Base-by-base conservation (phyloP, 208 protist species). In the Leishmania major region DNA sequence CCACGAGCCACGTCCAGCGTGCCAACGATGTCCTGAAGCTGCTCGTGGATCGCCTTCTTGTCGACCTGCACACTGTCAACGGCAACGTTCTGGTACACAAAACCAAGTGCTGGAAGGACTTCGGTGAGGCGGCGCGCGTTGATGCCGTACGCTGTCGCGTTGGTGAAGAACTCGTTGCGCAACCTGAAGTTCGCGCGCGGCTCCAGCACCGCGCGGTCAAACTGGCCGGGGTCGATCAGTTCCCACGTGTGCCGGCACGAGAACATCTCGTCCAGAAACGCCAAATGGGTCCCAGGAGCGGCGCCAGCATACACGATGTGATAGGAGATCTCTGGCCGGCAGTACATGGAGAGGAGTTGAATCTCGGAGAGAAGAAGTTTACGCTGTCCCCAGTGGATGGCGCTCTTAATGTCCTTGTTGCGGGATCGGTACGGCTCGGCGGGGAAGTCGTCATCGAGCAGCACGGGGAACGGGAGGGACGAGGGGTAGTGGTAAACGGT, bases 321-420 rank as follows among this genome's bases (percentile, higher is more conserved):
- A 81, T 97, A 98, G 3, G 93, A 89, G 64, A 89, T 87, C 35
- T 88, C 90, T 28, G 88, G 90, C 62, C 81, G 80, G 53, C 88
- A 88, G 90, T 98, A 97, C 45, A 94, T 75, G 51, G 89, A 92
- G 13, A 99, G 89, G 57, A 99, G 92, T 88, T 99, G 97, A 59
- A 99, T 96, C 84, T 99, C 98, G 7, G 96, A 99, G 19, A 99
- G 81, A 13, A 99, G 85, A 0, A 99, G 88, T 87, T 99, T 99
- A 13, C 98, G 91, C 91, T 99, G 98, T 4, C 98, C 98, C 97
- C 98, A 99, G 87, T 99, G 98, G 31, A 98, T 90, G 11, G 95
- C 89, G 22, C 91, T 96, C 87, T 99, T 99, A 40, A 94, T 84
- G 57, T 98, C 92, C 5, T 69, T 75, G 77, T 89, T 91, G 49